A percentile compares a stretch with the other conserved stretches of the same genome.
Conservation (phyloP, 371 early-diverging fungal species). For the Rhizopus stolonifer region DNA sequence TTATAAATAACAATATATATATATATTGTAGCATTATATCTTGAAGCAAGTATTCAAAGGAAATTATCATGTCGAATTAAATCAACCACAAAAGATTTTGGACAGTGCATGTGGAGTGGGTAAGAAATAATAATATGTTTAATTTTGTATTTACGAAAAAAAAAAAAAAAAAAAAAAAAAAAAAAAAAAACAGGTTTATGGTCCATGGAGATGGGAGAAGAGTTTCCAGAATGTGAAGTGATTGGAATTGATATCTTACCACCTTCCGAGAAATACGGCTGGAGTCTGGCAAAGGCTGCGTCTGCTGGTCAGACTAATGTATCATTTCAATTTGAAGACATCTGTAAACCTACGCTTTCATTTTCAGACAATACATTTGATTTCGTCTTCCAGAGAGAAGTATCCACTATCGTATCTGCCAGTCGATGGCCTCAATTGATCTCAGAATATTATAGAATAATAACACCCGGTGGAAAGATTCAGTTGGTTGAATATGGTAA, state of each 20-base stretch:
- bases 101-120: slow-evolving; percentile 28
- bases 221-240: slow-evolving; percentile 33
- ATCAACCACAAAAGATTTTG: slow-evolving; percentile 11
- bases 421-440: slow-evolving; percentile 42
- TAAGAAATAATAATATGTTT: slow-evolving; percentile 7
- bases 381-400: slow-evolving; percentile 59
- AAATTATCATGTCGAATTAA: slow-evolving; percentile 18
- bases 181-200: slow-evolving; percentile 38
- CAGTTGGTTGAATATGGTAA: slow-evolving; percentile 50
- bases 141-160: too few relatives aligned
- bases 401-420: slow-evolving; percentile 43
- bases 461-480: slow-evolving; percentile 54
- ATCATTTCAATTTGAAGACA: slow-evolving; percentile 32
- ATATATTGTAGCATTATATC: slow-evolving; percentile 22
- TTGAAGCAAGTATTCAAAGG: slow-evolving; percentile 24
- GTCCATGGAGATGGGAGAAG: slow-evolving; percentile 60
- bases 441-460: slow-evolving; percentile 41
- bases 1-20: too few relatives aligned
- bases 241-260: slow-evolving; percentile 36
- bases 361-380: slow-evolving; percentile 58
- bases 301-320: slow-evolving; percentile 13
- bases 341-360: slow-evolving; percentile 20
- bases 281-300: slow-evolving; percentile 4
- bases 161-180: too few relatives aligned
- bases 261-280: slow-evolving; percentile 23